Evolutionary conservation across 495 filamentous ascomycete species (phyloP), one percentile per base, ranked within the genome.

Genomic region (Annulohypoxylon maeteangense): DNA sequence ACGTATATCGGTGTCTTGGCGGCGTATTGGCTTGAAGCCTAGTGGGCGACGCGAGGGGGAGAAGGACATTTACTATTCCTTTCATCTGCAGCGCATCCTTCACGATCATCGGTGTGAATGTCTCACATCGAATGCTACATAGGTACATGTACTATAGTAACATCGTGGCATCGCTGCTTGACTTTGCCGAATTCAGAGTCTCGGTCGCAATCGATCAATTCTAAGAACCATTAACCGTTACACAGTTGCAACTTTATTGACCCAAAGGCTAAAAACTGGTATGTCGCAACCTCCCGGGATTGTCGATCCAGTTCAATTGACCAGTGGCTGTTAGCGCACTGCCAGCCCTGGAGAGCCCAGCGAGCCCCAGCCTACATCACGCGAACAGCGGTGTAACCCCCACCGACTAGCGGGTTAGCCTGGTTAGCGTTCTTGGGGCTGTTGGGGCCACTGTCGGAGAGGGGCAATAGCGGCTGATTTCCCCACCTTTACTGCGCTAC

Each of bases 371-470:
- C 48, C 32, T 51, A 14, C 47, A 65, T 71, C 51, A 71, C 62
- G 62, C 62, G 57, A 71, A 57, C 69, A 67, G 62, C 63, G 68
- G 68, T 71, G 57, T 71, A 65, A 16, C 44, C 69, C 69, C 69
- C 63, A 67, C 64, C 36, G 45, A 62, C 8, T 48, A 22, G 40
- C 40, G 3, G n/a, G 16, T 58, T 56, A 50, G 32, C 22, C 36
- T 40, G 36, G 36, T 44, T 44, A 44, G 40, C 40, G 40, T 44
- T 7, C 16, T 44, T 44, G 40, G 40, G 40, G 23, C 23, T 2
- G 10, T 7, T 50, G 22, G 45, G 23, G 22, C 27, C 40, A 36
- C 16, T 50, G 42, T 40, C 31, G 32, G 38, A 56, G 63, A 36
- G 63, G 58, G 31, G 42, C 36, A 6, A 59, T 50, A 64, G 69